These are phyloP conservation scores for Crithidia acanthocephali DNA, from an alignment of 208 protist species.

Conservation along the genomic window DNA sequence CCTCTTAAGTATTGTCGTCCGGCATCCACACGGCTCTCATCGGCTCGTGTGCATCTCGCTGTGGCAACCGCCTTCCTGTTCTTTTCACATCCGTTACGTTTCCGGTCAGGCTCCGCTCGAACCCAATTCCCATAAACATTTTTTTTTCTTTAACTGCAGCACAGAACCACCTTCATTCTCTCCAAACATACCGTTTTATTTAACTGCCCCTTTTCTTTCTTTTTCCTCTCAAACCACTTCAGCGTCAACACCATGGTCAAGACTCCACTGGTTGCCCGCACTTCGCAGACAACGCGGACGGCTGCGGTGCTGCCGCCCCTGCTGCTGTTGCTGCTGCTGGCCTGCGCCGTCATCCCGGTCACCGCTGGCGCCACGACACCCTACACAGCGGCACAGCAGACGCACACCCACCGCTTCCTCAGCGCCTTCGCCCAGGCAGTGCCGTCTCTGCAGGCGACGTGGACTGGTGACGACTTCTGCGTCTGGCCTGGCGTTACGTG, in stretches of 20 bases:
- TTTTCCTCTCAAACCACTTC: not conserved
- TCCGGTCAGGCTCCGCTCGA: too few species aligned
- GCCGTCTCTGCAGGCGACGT: not conserved
- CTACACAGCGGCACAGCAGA: not conserved
- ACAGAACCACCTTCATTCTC: too few species aligned
- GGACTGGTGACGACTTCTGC: not conserved
- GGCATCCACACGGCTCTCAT: too few species aligned
- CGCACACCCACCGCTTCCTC: not conserved
- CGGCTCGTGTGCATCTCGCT: too few species aligned
- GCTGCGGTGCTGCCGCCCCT: not conserved
- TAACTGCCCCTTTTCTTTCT: not conserved
- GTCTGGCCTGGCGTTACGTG: not conserved
- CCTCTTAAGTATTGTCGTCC: too few species aligned
- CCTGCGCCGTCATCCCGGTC: not conserved
- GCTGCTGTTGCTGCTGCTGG: not conserved
- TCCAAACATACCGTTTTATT: too few species aligned
- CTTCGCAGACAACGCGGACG: not conserved
- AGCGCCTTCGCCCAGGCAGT: not conserved
- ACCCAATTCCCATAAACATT: too few species aligned
- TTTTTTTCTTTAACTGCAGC: too few species aligned
- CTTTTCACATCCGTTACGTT: too few species aligned
- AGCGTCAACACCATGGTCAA: not conserved
- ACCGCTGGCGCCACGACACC: not conserved
- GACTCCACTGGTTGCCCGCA: too few species aligned
- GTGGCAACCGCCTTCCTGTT: too few species aligned